Evolutionary conservation across 1,284 basidiomycete species (phyloP).

Genomic region (Tylopilus sp.): DNA sequence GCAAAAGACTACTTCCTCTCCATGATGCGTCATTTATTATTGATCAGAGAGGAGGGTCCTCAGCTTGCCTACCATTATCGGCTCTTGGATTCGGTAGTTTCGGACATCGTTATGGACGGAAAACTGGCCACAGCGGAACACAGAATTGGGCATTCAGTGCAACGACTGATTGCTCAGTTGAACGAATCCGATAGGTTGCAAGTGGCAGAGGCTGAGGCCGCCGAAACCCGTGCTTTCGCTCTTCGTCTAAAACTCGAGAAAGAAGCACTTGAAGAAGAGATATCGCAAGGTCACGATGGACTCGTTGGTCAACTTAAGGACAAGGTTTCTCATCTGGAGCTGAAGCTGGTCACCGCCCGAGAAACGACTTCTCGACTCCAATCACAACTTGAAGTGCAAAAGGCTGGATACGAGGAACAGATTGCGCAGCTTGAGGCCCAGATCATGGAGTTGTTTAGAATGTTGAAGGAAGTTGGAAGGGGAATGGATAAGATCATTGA

Average conservation of each 20-base stretch:
- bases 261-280: constrained; percentile 74
- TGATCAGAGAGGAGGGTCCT: constrained; percentile 87
- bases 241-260: constrained; percentile 68
- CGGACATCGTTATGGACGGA: constrained; percentile 92
- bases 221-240: constrained; percentile 62
- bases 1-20: constrained; percentile 88
- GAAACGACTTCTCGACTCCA: constrained; percentile 75
- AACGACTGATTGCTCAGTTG: constrained; percentile 85
- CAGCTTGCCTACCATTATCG: constrained; percentile 86
- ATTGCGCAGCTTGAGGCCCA: constrained; percentile 88
- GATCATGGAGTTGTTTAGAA: constrained; percentile 91
- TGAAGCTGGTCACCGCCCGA: constrained; percentile 76
- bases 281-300: constrained; percentile 79
- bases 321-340: constrained; percentile 71
- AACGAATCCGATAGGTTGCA: constrained; percentile 89
- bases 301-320: constrained; percentile 80
- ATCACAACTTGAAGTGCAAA: constrained; percentile 78
- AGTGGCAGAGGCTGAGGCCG: constrained; percentile 74
- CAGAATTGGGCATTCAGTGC: constrained; percentile 86
- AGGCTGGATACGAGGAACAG: constrained; percentile 79
- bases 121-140: constrained; percentile 82
- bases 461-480: constrained; percentile 81
- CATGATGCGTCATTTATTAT: constrained; percentile 87
- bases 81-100: constrained; percentile 89
- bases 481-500: constrained; percentile 75